Conservation (phyloP, 176 grass and related monocot genomes). For the Ensete glaucum region DNA sequence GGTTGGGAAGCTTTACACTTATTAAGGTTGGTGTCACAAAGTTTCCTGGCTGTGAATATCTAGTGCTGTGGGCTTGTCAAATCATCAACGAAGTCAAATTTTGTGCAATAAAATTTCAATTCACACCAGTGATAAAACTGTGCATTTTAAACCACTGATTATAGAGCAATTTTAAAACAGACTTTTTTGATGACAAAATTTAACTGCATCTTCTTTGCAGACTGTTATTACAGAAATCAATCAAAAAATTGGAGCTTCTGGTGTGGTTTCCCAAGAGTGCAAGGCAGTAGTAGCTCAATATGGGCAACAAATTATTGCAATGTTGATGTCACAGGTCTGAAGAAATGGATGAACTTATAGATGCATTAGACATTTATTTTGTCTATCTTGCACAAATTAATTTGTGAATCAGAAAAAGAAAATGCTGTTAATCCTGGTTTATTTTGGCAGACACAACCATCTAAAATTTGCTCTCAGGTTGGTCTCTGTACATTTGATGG, state of each 20-base stretch:
- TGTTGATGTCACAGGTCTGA: constrained; percentile 63
- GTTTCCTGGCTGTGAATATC: too few relatives aligned
- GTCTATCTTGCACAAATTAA: background rate
- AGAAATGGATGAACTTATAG: background rate
- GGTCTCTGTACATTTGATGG: constrained; percentile 10
- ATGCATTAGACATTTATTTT: background rate
- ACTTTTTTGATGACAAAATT: background rate
- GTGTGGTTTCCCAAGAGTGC: constrained; percentile 92
- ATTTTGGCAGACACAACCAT: constrained; percentile 5
- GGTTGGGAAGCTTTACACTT: too few relatives aligned
- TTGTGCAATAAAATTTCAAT: too few relatives aligned
- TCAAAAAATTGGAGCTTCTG: constrained; percentile 80
- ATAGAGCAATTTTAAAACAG: background rate
- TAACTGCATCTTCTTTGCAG: constrained; percentile 22
- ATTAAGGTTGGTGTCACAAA: too few relatives aligned
- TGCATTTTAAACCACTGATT: background rate
- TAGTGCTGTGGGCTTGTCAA: too few relatives aligned
- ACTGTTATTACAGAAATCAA: constrained; percentile 90
- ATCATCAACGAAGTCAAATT: too few relatives aligned
- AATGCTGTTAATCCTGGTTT: background rate
- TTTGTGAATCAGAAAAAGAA: background rate
- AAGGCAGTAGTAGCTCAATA: constrained; percentile 89
- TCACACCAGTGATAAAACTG: background rate
- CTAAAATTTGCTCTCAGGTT: constrained; percentile 10
- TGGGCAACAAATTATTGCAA: constrained; percentile 77